A percentile compares a stretch with the other conserved stretches of the same genome.
Conservation (phyloP, 495 filamentous ascomycete species). For the Penicillium mononematosum region DNA sequence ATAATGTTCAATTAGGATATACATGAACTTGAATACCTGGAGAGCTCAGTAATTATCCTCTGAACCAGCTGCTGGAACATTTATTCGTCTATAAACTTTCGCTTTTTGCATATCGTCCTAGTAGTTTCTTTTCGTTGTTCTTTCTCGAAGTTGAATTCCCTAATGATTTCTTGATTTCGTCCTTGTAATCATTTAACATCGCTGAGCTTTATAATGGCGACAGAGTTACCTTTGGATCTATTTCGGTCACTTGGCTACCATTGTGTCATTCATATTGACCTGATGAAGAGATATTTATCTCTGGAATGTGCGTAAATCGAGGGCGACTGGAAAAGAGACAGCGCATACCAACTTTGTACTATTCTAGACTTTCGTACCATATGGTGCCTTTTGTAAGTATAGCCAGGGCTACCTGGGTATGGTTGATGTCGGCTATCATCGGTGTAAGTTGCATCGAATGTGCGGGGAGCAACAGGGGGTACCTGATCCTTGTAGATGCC, state of each 20-base stretch:
- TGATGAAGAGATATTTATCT: neutral
- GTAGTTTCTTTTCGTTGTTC: neutral
- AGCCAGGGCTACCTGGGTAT: neutral
- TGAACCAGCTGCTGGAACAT: neutral
- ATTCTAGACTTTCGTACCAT: neutral
- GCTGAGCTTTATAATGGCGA: slow-evolving; percentile 61
- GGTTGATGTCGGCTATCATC: neutral
- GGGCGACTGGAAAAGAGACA: slow-evolving; percentile 33
- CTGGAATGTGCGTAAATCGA: slow-evolving; percentile 67
- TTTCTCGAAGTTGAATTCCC: slow-evolving; percentile 68
- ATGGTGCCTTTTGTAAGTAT: neutral
- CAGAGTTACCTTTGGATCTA: slow-evolving; percentile 61
- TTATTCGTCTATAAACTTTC: neutral
- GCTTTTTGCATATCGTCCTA: neutral
- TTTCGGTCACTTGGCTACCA: slow-evolving; percentile 13
- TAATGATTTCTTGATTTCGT: slow-evolving; percentile 60
- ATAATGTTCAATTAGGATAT: neutral
- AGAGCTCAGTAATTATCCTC: neutral
- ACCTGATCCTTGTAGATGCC: too few relatives aligned
- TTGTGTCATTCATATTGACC: neutral
- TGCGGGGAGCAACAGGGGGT: neutral
- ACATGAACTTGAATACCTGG: neutral
- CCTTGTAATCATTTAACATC: slow-evolving; percentile 40
- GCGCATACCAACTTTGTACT: neutral
- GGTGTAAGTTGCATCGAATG: neutral